A percentile compares a stretch with the other conserved stretches of the same genome.
phyloP scores from a whole-genome alignment of 257 asterid species.

The Jacaranda copaia region DNA sequence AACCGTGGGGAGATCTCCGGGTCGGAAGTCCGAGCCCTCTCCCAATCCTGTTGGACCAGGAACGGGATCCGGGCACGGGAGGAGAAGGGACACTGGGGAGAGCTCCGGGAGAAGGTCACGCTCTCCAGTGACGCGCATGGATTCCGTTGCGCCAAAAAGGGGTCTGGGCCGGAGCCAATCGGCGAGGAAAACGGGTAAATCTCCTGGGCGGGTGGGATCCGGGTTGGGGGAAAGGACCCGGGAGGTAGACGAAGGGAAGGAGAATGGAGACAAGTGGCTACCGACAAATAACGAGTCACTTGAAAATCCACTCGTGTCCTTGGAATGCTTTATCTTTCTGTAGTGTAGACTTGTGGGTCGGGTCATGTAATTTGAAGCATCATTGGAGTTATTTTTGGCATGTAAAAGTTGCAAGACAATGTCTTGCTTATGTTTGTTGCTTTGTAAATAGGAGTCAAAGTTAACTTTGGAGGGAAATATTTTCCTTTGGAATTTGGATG shows the following conservation, averaged over 20 bases:
- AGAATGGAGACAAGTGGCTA: conserved; percentile 48
- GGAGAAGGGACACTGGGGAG: conserved; percentile 58
- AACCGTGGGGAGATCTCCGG: conserved; percentile 59
- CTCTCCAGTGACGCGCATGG: conserved; percentile 68
- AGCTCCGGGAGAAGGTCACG: conserved; percentile 69
- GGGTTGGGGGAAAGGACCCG: conserved; percentile 59
- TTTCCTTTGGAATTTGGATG: not conserved
- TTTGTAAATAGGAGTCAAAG: conserved; percentile 48
- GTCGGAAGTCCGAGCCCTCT: conserved; percentile 56
- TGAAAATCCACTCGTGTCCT: conserved; percentile 93
- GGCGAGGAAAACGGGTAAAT: conserved; percentile 56
- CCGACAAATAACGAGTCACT: conserved; percentile 67
- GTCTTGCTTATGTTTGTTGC: conserved; percentile 16
- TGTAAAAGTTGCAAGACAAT: not conserved
- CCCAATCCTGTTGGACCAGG: conserved; percentile 56
- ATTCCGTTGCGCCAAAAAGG: conserved; percentile 35
- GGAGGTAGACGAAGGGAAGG: conserved; percentile 45
- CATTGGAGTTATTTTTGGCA: conserved; percentile 39
- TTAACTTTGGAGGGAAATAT: conserved; percentile 37
- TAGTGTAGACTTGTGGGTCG: conserved; percentile 30
- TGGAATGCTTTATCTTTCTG: conserved; percentile 92
- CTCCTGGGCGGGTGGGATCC: conserved; percentile 68
- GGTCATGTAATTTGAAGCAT: conserved; percentile 8
- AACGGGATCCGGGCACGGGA: conserved; percentile 41
- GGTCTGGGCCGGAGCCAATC: conserved; percentile 58